Evolutionary conservation across 805 yeast species (phyloP).

Genomic region (Candida easanensis): DNA sequence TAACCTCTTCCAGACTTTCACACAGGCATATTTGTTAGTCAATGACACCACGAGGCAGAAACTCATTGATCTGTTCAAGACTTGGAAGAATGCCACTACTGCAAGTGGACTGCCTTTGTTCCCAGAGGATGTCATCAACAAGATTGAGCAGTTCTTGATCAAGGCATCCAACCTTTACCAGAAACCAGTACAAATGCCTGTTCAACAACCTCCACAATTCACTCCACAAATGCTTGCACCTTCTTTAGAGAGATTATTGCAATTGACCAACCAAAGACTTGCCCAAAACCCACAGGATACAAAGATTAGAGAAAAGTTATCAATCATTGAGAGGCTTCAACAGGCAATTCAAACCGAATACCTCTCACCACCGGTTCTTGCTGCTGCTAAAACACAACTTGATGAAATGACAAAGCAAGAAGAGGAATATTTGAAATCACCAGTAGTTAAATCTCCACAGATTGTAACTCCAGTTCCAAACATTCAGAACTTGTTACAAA

Average conservation of each 20-base stretch:
- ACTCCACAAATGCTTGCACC: conserved; percentile 28
- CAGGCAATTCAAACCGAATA: conserved; percentile 33
- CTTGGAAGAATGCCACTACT: conserved; percentile 77
- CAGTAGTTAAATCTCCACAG: conserved; percentile 21
- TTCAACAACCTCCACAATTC: conserved; percentile 15
- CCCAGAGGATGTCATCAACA: conserved; percentile 62
- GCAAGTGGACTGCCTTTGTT: conserved; percentile 69
- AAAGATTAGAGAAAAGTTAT: conserved; percentile 27
- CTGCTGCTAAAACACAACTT: conserved; percentile 37
- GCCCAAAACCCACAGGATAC: conserved; percentile 31
- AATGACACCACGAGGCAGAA: conserved; percentile 72
- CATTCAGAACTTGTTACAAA: conserved; percentile 5
- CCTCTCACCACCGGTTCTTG: conserved; percentile 30
- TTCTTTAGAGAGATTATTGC: conserved; percentile 34
- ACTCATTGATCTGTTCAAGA: conserved; percentile 73
- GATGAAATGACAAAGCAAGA: conserved; percentile 35
- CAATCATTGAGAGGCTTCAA: conserved; percentile 35
- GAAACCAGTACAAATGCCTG: conserved; percentile 2
- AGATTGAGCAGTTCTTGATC: conserved; percentile 70
- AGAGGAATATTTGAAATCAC: conserved; percentile 32
- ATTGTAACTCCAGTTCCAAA: conserved; percentile 16
- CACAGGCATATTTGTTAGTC: conserved; percentile 74
- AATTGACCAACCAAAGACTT: conserved; percentile 33
- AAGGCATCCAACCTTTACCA: conserved; percentile 51
- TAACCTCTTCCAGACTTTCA: conserved; percentile 66